Percentiles rank a stretch among this genome's conserved stretches.
These are phyloP conservation scores for Schizochytrium sp. DNA, from an alignment of 108 stramenopile species.

Conservation along the genomic window DNA sequence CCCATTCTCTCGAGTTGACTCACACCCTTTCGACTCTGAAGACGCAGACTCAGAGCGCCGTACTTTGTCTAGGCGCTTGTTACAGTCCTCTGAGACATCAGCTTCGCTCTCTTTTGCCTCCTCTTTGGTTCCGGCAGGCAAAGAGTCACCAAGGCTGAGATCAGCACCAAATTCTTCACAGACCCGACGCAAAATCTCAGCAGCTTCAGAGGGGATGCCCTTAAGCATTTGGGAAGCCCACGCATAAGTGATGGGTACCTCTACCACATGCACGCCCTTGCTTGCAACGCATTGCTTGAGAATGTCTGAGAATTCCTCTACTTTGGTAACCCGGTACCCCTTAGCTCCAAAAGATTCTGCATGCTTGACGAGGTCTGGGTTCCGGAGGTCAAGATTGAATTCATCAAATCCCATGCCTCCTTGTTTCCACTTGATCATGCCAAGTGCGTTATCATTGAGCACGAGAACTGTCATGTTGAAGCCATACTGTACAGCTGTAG, in stretches of 20 bases:
- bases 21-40: neutral
- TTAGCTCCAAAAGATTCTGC: slow-evolving; percentile 65
- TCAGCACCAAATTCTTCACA: neutral
- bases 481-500: slow-evolving; percentile 63
- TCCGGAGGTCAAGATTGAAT: slow-evolving; percentile 63
- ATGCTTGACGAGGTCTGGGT: slow-evolving; percentile 65
- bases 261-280: slow-evolving; percentile 63
- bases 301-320: slow-evolving; percentile 49
- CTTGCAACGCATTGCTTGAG: slow-evolving; percentile 15
- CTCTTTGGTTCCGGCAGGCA: neutral
- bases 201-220: neutral
- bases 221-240: slow-evolving; percentile 35
- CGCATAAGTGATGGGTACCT: slow-evolving; percentile 64
- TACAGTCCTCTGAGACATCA: neutral
- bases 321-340: slow-evolving; percentile 62
- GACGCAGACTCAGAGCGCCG: neutral
- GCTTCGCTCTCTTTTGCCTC: slow-evolving; percentile 9
- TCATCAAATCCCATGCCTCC: slow-evolving; percentile 62
- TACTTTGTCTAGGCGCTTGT: slow-evolving; percentile 49
- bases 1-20: neutral
- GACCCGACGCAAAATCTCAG: neutral
- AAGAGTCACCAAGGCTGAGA: neutral
- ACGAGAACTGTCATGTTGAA: slow-evolving; percentile 63
- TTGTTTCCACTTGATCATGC: slow-evolving; percentile 72
- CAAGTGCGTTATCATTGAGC: slow-evolving; percentile 67